Evolutionary conservation across 2,329 filamentous ascomycete genomes (phyloP).

Genomic region (Diplocarpon mali): DNA sequence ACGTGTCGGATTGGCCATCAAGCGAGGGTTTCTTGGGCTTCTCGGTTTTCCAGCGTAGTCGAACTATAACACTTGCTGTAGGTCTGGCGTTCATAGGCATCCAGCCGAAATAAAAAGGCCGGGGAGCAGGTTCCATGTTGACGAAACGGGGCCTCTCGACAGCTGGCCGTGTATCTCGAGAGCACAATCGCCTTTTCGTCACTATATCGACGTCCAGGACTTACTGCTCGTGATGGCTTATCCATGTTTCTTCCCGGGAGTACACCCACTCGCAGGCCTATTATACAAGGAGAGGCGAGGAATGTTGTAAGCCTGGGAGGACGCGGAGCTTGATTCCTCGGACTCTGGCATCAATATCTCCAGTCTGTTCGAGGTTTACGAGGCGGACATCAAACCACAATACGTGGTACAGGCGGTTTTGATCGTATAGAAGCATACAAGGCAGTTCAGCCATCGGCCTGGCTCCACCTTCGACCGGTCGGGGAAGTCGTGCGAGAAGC

Average conservation of each 20-base stretch:
- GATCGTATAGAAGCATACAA: slow-evolving; percentile 32
- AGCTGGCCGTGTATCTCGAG: slow-evolving; percentile 20
- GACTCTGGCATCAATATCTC: slow-evolving; percentile 22
- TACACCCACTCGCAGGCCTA: slow-evolving; percentile 1
- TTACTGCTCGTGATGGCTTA: slow-evolving; percentile 16
- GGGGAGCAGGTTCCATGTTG: slow-evolving; percentile 20
- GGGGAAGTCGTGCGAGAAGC: slow-evolving; percentile 33
- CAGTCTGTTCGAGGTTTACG: slow-evolving; percentile 19
- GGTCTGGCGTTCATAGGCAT: slow-evolving; percentile 22
- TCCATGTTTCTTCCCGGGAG: slow-evolving; percentile 15
- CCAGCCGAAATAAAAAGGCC: slow-evolving; percentile 13
- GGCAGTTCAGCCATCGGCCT: slow-evolving; percentile 36
- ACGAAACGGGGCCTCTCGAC: slow-evolving; percentile 19
- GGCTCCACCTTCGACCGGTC: slow-evolving; percentile 37
- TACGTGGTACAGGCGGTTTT: slow-evolving; percentile 21
- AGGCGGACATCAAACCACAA: slow-evolving; percentile 21
- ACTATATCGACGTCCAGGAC: slow-evolving; percentile 20
- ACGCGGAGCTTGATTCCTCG: slow-evolving; percentile 12
- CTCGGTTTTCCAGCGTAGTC: too few species aligned
- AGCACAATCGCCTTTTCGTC: slow-evolving; percentile 17
- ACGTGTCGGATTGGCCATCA: too few species aligned
- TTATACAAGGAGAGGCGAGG: slow-evolving; percentile 21
- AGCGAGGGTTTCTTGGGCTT: too few species aligned
- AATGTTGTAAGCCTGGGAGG: slow-evolving; percentile 19
- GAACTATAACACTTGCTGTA: slow-evolving; percentile 2